Percentiles rank a stretch among this genome's conserved stretches.
These are phyloP conservation scores for Musa balbisiana DNA, from an alignment of 202 grass and related monocot genomes.

Conservation along the genomic window DNA sequence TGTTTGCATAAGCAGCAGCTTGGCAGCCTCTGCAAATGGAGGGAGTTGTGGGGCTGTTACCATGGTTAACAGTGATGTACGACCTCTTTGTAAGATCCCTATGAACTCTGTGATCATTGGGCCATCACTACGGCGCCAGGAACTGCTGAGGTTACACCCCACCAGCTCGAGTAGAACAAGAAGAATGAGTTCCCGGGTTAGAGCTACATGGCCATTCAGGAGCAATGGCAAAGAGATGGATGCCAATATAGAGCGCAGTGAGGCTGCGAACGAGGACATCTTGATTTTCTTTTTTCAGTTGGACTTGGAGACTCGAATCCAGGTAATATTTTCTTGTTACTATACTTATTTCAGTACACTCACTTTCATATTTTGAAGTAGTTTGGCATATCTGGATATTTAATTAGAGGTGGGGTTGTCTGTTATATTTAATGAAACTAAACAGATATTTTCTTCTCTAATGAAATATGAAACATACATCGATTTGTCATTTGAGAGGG, in stretches of 20 bases:
- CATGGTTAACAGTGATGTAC: slow-evolving; percentile 29
- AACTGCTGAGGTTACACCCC: slow-evolving; percentile 13
- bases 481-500: too few relatives aligned
- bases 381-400: not conserved
- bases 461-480: too few relatives aligned
- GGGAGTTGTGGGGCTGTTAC: slow-evolving; percentile 30
- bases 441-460: too few relatives aligned
- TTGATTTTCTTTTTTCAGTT: slow-evolving; percentile 92
- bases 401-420: too few relatives aligned
- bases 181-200: slow-evolving; percentile 21
- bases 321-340: slow-evolving; percentile 34
- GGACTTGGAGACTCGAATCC: slow-evolving; percentile 76
- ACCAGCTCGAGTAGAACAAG: slow-evolving; percentile 17
- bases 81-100: slow-evolving; percentile 25
- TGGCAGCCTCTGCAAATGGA: slow-evolving; percentile 32
- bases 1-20: slow-evolving; percentile 36
- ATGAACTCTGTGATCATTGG: slow-evolving; percentile 22
- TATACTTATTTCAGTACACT: slow-evolving; percentile 10
- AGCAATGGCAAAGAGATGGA: slow-evolving; percentile 45
- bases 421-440: too few relatives aligned
- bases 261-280: slow-evolving; percentile 88
- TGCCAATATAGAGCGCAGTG: slow-evolving; percentile 68
- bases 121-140: slow-evolving; percentile 28
- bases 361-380: not conserved
- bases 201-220: slow-evolving; percentile 51